A percentile compares a stretch with the other conserved stretches of the same genome.
These are phyloP conservation scores for Mediolabrus comicus DNA, from an alignment of 108 stramenopile genomes.

Conservation along the genomic window DNA sequence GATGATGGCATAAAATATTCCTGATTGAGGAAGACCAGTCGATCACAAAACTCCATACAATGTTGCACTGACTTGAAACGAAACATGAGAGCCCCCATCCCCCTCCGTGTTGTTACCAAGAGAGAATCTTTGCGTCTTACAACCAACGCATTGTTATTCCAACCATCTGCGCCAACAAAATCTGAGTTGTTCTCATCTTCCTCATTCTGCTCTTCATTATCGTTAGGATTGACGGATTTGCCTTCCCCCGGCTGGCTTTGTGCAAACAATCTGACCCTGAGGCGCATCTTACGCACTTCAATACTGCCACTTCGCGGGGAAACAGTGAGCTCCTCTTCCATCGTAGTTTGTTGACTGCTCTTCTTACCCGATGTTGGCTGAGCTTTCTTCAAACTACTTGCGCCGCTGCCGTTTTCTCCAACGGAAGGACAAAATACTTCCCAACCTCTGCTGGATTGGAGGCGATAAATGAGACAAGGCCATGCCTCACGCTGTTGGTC, in stretches of 20 bases:
- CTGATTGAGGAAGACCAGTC: conserved; percentile 36
- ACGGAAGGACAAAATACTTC: conserved; percentile 28
- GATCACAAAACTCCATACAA: conserved; percentile 40
- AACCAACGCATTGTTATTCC: conserved; percentile 46
- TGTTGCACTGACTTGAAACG: conserved; percentile 30
- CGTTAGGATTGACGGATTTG: neutral
- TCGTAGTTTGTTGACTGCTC: neutral
- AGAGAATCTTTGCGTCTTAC: conserved; percentile 40
- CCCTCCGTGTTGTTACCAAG: conserved; percentile 37
- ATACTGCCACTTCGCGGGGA: conserved; percentile 40
- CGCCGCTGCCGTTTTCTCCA: neutral
- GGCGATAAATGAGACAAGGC: conserved; percentile 38
- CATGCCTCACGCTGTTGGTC: conserved; percentile 18
- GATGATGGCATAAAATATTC: conserved; percentile 16
- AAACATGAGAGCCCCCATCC: conserved; percentile 38
- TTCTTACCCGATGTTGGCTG: no score
- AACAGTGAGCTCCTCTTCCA: conserved; percentile 28
- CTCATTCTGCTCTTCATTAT: neutral
- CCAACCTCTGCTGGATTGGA: conserved; percentile 36
- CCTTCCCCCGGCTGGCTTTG: conserved; percentile 11
- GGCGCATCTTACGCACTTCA: conserved; percentile 40
- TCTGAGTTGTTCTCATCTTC: neutral
- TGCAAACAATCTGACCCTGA: conserved; percentile 34
- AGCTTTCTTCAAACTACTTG: neutral
- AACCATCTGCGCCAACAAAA: conserved; percentile 34